Evolutionary conservation across 805 yeast genomes (phyloP).

Genomic region (Tetrapisispora phaffii): DNA sequence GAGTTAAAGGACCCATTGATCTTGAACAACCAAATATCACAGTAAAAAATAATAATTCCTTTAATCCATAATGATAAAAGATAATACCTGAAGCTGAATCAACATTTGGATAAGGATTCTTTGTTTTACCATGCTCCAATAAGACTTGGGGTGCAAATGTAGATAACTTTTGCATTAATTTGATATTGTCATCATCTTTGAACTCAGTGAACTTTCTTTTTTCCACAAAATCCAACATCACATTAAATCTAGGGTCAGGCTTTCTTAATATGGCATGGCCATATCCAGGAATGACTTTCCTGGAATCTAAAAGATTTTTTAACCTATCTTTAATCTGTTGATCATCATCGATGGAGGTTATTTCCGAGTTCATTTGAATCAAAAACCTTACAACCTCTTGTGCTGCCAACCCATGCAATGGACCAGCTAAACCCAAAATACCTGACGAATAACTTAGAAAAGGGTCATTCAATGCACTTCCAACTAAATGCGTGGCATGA

Average conservation of each 20-base stretch:
- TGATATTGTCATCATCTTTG: constrained; percentile 53
- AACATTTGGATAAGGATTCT: constrained; percentile 80
- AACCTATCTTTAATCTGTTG: constrained; percentile 53
- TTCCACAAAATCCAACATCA: constrained; percentile 60
- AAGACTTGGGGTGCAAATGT: constrained; percentile 67
- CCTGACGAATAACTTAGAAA: constrained; percentile 70
- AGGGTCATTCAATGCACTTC: constrained; percentile 72
- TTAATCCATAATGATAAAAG: constrained; percentile 71
- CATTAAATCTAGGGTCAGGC: constrained; percentile 74
- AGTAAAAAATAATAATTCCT: constrained; percentile 64
- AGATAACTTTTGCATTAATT: constrained; percentile 55
- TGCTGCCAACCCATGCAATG: constrained; percentile 77
- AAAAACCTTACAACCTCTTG: constrained; percentile 77
- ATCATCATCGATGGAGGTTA: constrained; percentile 24
- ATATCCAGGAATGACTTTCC: constrained; percentile 79
- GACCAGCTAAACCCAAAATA: constrained; percentile 76
- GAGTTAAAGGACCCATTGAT: constrained; percentile 70
- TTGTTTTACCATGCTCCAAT: constrained; percentile 71
- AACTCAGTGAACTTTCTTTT: constrained; percentile 42
- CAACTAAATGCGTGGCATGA: constrained; percentile 77
- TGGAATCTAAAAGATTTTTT: constrained; percentile 62
- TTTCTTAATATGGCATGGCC: constrained; percentile 81
- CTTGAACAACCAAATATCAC: constrained; percentile 78
- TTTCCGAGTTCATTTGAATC: constrained; percentile 46
- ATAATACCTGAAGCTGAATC: constrained; percentile 73